Conservation (phyloP, 1,284 basidiomycete species). For the Baeospora myosura region DNA sequence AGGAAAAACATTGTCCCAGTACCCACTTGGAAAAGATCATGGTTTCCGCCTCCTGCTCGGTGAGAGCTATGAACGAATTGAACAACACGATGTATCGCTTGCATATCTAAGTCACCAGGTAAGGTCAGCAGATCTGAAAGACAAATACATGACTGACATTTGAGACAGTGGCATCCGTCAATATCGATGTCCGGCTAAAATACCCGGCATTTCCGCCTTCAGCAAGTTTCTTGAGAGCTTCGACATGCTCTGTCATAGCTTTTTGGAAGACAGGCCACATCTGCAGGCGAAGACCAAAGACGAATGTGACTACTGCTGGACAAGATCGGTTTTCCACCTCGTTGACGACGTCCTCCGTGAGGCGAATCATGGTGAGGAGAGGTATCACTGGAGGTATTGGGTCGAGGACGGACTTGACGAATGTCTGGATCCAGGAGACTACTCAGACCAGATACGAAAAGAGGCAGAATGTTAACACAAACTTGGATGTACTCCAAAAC, state of each 20-base stretch:
- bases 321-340: constrained; percentile 73
- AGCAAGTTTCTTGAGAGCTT: constrained; percentile 73
- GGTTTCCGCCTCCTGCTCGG: constrained; percentile 79
- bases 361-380: constrained; percentile 81
- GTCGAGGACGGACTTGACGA: constrained; percentile 57
- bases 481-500: constrained; percentile 79
- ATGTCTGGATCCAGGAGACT: constrained; percentile 46
- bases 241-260: constrained; percentile 76
- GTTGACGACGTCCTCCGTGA: constrained; percentile 71
- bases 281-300: constrained; percentile 72
- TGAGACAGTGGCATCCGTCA: constrained; percentile 63
- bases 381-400: constrained; percentile 66
- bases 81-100: constrained; percentile 72
- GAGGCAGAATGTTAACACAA: constrained; percentile 12
- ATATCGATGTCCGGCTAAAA: constrained; percentile 54
- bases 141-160: constrained; percentile 39
- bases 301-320: constrained; percentile 70
- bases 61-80: constrained; percentile 71
- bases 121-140: constrained; percentile 4
- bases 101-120: constrained; percentile 33
- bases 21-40: constrained; percentile 90
- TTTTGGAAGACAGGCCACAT: constrained; percentile 92
- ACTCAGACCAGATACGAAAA: constrained; percentile 7
- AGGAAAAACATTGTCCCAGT: background rate
- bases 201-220: constrained; percentile 62